These are phyloP conservation scores for Sordariomycetes sp. DNA, from an alignment of 2,329 filamentous ascomycete genomes.

Conservation along the genomic window DNA sequence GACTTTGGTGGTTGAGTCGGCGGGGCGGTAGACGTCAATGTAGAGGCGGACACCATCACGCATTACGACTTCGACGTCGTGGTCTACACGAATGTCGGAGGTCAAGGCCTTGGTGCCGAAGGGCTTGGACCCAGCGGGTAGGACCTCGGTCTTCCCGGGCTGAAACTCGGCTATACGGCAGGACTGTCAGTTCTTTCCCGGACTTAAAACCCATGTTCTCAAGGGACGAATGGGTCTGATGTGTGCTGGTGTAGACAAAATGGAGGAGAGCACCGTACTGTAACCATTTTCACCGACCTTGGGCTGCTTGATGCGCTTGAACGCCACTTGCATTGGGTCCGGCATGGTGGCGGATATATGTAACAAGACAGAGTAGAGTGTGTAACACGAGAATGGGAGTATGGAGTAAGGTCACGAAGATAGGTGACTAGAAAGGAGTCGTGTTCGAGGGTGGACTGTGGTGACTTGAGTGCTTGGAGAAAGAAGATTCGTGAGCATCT, in stretches of 20 bases:
- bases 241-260: not conserved
- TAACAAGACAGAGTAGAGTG: no score
- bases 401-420: not conserved
- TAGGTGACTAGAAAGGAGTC: not conserved
- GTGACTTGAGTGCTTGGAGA: not conserved
- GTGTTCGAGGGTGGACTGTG: not conserved
- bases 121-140: conserved; percentile 21
- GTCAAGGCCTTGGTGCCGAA: conserved; percentile 14
- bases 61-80: conserved; percentile 27
- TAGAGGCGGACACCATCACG: conserved; percentile 28
- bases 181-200: not conserved
- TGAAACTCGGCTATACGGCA: conserved; percentile 11
- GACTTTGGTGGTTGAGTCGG: conserved; percentile 17
- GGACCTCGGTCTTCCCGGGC: conserved; percentile 22
- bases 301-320: conserved; percentile 12
- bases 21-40: conserved; percentile 28
- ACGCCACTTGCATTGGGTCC: conserved; percentile 7
- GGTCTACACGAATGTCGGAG: conserved; percentile 25
- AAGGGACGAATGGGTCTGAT: not conserved
- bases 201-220: no score
- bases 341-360: conserved; percentile 4
- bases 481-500: not conserved
- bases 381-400: not conserved
- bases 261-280: not conserved
- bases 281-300: conserved; percentile 9